These are phyloP conservation scores for Misopates orontium DNA, from an alignment of 257 asterid species.

Conservation along the genomic window DNA sequence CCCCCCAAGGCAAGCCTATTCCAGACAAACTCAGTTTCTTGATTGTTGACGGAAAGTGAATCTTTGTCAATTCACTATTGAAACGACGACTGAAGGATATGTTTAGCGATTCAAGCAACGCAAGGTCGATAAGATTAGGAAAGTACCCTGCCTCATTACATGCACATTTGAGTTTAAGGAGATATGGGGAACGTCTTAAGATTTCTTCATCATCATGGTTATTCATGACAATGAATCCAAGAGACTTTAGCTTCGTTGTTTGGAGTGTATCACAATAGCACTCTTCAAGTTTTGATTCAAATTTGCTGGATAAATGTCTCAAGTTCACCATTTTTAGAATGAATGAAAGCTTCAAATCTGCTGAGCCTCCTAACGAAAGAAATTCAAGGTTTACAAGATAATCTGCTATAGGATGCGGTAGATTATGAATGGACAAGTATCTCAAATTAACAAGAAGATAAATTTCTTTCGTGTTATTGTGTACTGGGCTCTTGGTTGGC, in stretches of 20 bases:
- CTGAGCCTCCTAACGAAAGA: not conserved
- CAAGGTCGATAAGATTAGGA: constrained; percentile 17
- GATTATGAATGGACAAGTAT: not conserved
- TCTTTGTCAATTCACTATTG: too few species aligned
- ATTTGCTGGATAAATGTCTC: constrained; percentile 13
- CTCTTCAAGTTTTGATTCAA: not conserved
- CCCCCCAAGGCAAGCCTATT: constrained; percentile 8
- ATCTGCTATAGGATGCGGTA: not conserved
- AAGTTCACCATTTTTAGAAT: constrained; percentile 25
- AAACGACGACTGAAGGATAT: not conserved
- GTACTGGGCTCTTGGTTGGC: not conserved
- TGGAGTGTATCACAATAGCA: not conserved
- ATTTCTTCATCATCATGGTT: constrained; percentile 14
- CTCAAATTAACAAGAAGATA: not conserved
- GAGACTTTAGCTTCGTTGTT: constrained; percentile 15
- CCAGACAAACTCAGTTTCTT: constrained; percentile 24
- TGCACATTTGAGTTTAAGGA: constrained; percentile 22
- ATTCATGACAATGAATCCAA: constrained; percentile 2
- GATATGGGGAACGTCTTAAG: too few species aligned
- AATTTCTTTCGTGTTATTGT: not conserved
- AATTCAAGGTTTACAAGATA: constrained; percentile 13
- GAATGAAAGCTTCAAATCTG: not conserved
- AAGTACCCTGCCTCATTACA: constrained; percentile 23
- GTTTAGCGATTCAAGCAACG: constrained; percentile 15
- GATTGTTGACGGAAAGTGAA: constrained; percentile 14